A percentile compares a stretch with the other conserved stretches of the same genome.
Conservation (phyloP, 129 eudicot species). For the Silybum marianum region DNA sequence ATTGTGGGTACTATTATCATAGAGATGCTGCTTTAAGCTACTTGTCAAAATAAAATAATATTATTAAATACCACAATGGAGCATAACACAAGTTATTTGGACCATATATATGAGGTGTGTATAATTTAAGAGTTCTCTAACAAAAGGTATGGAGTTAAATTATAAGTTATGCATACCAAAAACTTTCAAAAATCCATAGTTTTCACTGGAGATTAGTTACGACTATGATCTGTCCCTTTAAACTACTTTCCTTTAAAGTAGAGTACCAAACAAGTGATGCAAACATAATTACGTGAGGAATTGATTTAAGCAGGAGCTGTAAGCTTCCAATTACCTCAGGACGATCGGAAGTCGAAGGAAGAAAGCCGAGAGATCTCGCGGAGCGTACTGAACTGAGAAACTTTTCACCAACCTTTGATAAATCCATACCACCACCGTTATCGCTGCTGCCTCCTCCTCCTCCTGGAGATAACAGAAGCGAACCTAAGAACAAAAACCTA, state of each 20-base stretch:
- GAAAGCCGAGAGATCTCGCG: constrained; percentile 82
- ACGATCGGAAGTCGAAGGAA: constrained; percentile 80
- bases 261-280: not conserved
- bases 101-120: not conserved
- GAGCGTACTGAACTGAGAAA: constrained; percentile 92
- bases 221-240: constrained; percentile 17
- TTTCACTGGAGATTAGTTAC: not conserved
- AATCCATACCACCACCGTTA: constrained; percentile 63
- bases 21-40: constrained; percentile 14
- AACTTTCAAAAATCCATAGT: constrained; percentile 11
- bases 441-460: constrained; percentile 34
- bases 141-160: not conserved
- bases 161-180: not conserved
- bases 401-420: constrained; percentile 95
- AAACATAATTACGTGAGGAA: not conserved
- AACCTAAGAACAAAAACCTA: constrained; percentile 65
- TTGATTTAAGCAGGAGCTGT: not conserved
- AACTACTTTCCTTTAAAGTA: constrained; percentile 5
- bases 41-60: constrained; percentile 13
- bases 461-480: constrained; percentile 62
- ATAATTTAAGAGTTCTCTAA: not conserved
- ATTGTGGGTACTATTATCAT: constrained; percentile 8
- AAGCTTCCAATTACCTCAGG: constrained; percentile 60
- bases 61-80: not conserved
- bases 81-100: constrained; percentile 5